These are phyloP conservation scores for Digitaria exilis DNA, from an alignment of 202 grass and related monocot species.

Conservation along the genomic window DNA sequence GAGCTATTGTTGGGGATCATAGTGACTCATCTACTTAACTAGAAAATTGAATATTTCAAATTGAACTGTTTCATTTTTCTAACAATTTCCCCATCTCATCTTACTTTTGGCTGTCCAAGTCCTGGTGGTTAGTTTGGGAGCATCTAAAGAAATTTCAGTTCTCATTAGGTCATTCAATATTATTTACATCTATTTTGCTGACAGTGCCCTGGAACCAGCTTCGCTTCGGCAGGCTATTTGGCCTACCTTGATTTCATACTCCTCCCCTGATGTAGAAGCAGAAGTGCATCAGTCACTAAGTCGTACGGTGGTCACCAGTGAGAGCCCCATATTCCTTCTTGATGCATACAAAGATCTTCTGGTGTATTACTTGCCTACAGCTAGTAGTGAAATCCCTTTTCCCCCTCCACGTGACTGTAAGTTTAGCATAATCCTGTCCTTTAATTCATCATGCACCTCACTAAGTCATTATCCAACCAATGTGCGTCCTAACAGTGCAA, in stretches of 20 bases:
- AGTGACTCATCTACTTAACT: slow-evolving; percentile 2
- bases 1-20: neutral
- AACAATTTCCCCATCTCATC: neutral
- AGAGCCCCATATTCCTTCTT: slow-evolving; percentile 69
- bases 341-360: slow-evolving; percentile 68
- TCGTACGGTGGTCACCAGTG: slow-evolving; percentile 54
- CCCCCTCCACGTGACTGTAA: slow-evolving; percentile 75
- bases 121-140: neutral
- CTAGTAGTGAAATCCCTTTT: slow-evolving; percentile 53
- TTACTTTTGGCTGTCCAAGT: neutral
- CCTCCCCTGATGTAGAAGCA: slow-evolving; percentile 57
- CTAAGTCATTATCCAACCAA: neutral
- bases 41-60: neutral
- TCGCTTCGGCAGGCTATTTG: slow-evolving; percentile 66
- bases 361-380: slow-evolving; percentile 65
- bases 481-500: slow-evolving; percentile 6
- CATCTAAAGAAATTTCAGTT: slow-evolving; percentile 13
- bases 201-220: slow-evolving; percentile 66
- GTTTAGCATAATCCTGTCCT: slow-evolving; percentile 25
- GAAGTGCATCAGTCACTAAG: slow-evolving; percentile 55
- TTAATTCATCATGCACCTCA: slow-evolving; percentile 7
- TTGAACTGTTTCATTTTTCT: neutral
- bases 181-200: slow-evolving; percentile 23
- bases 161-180: slow-evolving; percentile 11
- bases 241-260: slow-evolving; percentile 59